Evolutionary conservation across 2,329 filamentous ascomycete genomes (phyloP), one percentile per base, ranked within the genome.

Genomic region (Sclerotiophoma versabilis): DNA sequence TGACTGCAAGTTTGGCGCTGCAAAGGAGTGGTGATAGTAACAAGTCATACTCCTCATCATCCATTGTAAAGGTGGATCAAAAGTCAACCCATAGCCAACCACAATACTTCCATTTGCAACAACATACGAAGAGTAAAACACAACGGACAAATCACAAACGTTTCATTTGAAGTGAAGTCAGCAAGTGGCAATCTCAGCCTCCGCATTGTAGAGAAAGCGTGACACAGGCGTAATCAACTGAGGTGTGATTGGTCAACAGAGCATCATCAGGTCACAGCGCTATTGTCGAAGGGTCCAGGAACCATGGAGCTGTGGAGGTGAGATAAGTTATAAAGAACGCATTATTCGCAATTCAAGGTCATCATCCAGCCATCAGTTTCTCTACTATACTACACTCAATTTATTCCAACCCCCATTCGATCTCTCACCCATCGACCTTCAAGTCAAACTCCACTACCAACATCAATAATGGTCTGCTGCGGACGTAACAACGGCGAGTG

Each of bases 401-500:
- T n/a, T 8, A 29, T 20, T 23, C 5, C 27, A 36, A 37, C 23
- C 22, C 29, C 33, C 37, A 39, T 41, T 37, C 25, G 47, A 19
- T 17, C 15, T 44, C 10, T 34, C 22, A 42, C 49, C 54, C 29
- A 47, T 34, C 23, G 19, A 30, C 37, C 32, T 44, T 30, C 41
- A 34, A 55, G 53, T 29, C 54, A 47, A 52, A 26, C 20, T 48
- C 48, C 51, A 57, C 45, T 25, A 60, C 45, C 56, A 60, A 48
- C 53, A 53, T 37, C 55, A 68, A 75, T 49, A 43, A 80, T 80
- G 78, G 73, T 76, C 63, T 87, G 85, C 83, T 87, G 85, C 76
- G 82, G 82, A 74, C 82, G 81, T 65, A 79, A 81, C 65, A 78
- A 79, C 60, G 79, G 78, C 65, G 75, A 79, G 68, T 87, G 85